Conservation (phyloP, 1,284 basidiomycete species). For the Peniophora sp. region DNA sequence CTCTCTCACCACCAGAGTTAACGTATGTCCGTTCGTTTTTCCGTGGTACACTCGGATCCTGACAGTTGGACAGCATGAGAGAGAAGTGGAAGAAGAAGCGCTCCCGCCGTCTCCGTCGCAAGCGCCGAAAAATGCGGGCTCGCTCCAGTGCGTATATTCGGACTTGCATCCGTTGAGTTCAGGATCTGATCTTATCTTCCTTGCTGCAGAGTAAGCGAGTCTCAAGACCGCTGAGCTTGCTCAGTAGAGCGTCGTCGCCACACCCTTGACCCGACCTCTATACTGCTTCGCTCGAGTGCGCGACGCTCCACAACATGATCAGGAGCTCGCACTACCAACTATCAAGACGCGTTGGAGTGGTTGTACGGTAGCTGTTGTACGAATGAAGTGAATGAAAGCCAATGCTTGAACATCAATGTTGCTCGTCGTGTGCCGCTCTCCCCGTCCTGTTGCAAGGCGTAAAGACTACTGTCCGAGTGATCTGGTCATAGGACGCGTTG, state of each 20-base stretch:
- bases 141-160: slow-evolving; percentile 65
- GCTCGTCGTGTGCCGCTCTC: too few species aligned
- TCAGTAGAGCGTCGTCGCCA: background rate
- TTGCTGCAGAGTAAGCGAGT: slow-evolving; percentile 10
- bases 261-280: background rate
- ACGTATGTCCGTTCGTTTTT: slow-evolving; percentile 19
- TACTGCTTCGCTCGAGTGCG: slow-evolving; percentile 1
- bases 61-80: slow-evolving; percentile 54
- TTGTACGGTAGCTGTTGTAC: slow-evolving; percentile 10
- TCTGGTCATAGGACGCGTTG: too few species aligned
- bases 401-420: background rate
- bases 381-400: slow-evolving; percentile 3
- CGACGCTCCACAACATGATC: slow-evolving; percentile 3
- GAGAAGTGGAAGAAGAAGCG: slow-evolving; percentile 92
- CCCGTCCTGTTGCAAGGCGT: too few species aligned
- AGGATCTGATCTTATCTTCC: background rate
- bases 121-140: slow-evolving; percentile 87
- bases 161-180: background rate
- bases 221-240: slow-evolving; percentile 5
- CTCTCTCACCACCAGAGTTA: slow-evolving; percentile 22
- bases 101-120: slow-evolving; percentile 80
- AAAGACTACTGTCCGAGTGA: too few species aligned
- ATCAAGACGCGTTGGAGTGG: slow-evolving; percentile 12
- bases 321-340: slow-evolving; percentile 7
- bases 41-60: slow-evolving; percentile 6